Evolutionary conservation across 768 basidiomycete genomes (phyloP), one percentile per base, ranked within the genome.

Genomic region (Psilocybe tampanensis): DNA sequence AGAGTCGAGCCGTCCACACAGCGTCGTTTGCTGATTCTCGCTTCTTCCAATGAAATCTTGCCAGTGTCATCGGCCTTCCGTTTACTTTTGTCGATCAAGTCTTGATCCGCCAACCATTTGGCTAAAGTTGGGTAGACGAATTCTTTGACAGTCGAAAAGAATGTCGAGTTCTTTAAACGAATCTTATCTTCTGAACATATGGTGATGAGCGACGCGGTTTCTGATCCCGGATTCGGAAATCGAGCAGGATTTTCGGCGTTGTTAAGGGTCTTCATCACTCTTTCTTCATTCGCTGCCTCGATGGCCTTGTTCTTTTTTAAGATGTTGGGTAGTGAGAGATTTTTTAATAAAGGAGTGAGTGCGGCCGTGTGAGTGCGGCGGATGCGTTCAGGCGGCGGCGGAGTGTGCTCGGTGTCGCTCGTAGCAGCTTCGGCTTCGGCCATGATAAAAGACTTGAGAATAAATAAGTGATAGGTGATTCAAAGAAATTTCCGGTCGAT

Each of bases 161-260:
- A 57, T 4, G 49, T 44, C 11, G 56, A 32, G 29, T 9, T 24
- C 22, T 45, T 57, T 17, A 57, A 19, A n/a, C 22, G 3, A 32
- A 51, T 15, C 9, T 44, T 2, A 12, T 56, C 43, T 3, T 52
- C 52, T 2, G 41, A 3, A 1, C 50, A 17, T 8, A 63, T 26
- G 2, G 62, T 58, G 39, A 63, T 55, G 4, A 63, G 34, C 1
- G 59, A 63, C 8, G 59, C 56, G 1, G 56, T 45, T 11, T 63
- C 59, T 0, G 62, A 63, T 1, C 56, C 54, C 2, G 52, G 33
- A 3, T 47, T 9, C 3, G 56, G 47, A 11, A 52, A 21, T 1
- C 22, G 18, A 13, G n/a, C 34, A 0, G 56, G 59, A 19, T 60
- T 39, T 11, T 19, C 3, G 5, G 26, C n/a, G 32, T 63, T 48